These are phyloP conservation scores for Asterionellopsis glacialis DNA, from an alignment of 108 stramenopile species.

Conservation along the genomic window DNA sequence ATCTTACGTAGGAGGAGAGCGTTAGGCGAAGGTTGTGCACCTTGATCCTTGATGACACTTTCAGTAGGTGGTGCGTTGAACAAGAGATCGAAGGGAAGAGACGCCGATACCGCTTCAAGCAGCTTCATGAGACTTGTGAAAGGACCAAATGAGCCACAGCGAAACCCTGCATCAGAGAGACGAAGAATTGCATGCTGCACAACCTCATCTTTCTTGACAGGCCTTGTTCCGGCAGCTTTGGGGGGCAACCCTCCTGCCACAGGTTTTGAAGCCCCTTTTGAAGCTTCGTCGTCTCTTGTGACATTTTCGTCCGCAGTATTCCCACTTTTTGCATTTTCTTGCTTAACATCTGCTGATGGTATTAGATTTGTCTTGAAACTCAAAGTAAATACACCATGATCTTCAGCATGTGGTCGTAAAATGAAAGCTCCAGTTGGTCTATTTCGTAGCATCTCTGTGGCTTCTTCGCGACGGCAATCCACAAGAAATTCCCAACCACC, in stretches of 20 bases:
- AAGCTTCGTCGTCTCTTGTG: constrained; percentile 2
- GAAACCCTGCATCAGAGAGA: constrained; percentile 79
- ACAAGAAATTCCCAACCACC: constrained; percentile 91
- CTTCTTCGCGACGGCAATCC: constrained; percentile 74
- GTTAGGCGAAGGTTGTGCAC: constrained; percentile 71
- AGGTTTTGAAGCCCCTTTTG: constrained; percentile 10
- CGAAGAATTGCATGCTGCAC: constrained; percentile 89
- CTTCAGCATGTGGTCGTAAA: constrained; percentile 79
- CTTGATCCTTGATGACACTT: constrained; percentile 72
- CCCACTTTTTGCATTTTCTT: constrained; percentile 5
- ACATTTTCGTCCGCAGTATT: constrained; percentile 15
- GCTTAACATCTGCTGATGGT: constrained; percentile 30
- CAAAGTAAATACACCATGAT: constrained; percentile 84
- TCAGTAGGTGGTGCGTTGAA: constrained; percentile 76
- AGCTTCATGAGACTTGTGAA: constrained; percentile 71
- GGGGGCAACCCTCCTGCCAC: constrained; percentile 9
- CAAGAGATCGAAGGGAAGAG: constrained; percentile 74
- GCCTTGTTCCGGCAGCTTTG: constrained; percentile 5
- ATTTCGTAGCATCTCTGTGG: constrained; percentile 71
- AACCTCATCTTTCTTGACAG: constrained; percentile 64
- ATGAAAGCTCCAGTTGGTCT: constrained; percentile 66
- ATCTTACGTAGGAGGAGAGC: constrained; percentile 68
- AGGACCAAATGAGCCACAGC: constrained; percentile 89
- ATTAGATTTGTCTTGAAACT: constrained; percentile 84
- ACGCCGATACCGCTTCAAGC: constrained; percentile 76